phyloP scores from a whole-genome alignment of 257 asterid species.

The Leptodermis oblonga region DNA sequence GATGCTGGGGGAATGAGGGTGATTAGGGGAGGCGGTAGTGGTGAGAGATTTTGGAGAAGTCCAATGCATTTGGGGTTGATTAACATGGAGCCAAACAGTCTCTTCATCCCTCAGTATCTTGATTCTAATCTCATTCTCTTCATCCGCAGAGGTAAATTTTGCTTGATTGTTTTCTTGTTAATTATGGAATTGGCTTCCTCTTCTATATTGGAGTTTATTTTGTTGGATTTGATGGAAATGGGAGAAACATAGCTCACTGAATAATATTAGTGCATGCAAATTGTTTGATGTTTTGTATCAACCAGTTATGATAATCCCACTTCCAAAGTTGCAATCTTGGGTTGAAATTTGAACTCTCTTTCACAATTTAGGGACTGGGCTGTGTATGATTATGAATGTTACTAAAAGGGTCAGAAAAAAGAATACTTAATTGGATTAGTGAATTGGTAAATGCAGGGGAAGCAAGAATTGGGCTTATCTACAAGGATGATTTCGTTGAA shows the following conservation, averaged over 20 bases:
- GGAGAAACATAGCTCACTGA: neutral
- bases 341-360: neutral
- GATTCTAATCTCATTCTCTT: slow-evolving; percentile 72
- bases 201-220: neutral
- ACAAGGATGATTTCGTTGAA: slow-evolving; percentile 71
- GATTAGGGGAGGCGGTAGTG: slow-evolving; percentile 33
- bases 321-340: neutral
- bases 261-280: no score
- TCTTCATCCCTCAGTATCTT: slow-evolving; percentile 84
- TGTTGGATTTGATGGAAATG: neutral
- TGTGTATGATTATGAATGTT: neutral
- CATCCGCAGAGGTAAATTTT: slow-evolving; percentile 62
- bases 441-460: slow-evolving; percentile 46
- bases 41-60: slow-evolving; percentile 19
- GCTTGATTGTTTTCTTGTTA: neutral
- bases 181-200: no score
- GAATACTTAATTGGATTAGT: neutral
- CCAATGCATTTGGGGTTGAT: slow-evolving; percentile 73
- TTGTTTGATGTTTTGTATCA: no score
- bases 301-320: no score
- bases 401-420: neutral
- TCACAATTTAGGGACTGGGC: neutral
- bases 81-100: slow-evolving; percentile 74
- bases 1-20: slow-evolving; percentile 74
- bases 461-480: slow-evolving; percentile 67